Evolutionary conservation across 768 basidiomycete genomes (phyloP).

Genomic region (Podaxis mareebaensis): DNA sequence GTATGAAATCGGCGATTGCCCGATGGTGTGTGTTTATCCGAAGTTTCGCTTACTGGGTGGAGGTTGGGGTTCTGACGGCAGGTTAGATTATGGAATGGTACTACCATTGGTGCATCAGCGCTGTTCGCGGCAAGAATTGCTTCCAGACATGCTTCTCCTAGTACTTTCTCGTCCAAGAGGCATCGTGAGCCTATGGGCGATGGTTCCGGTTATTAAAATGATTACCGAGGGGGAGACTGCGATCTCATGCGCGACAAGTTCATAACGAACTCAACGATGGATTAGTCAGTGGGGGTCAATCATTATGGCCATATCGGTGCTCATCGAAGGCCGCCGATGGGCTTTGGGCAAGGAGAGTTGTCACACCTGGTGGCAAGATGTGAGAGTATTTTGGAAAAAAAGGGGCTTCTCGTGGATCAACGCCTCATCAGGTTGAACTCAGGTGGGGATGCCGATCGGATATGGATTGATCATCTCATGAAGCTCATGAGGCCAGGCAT

Average conservation of each 20-base stretch:
- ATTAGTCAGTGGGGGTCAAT: slow-evolving; percentile 1
- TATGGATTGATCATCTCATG: slow-evolving; percentile 8
- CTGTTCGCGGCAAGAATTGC: background rate
- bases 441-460: background rate
- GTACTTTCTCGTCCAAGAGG: background rate
- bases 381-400: background rate
- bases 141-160: background rate
- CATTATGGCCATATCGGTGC: background rate
- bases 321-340: background rate
- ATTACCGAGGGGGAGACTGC: background rate
- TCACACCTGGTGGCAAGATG: background rate
- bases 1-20: background rate
- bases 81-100: background rate
- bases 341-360: background rate
- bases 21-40: background rate
- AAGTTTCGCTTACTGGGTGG: background rate
- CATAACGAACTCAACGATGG: background rate
- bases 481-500: background rate
- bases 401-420: slow-evolving; percentile 13
- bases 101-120: background rate
- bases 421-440: background rate
- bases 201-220: background rate
- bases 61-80: background rate
- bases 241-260: background rate
- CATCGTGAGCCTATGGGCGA: slow-evolving; percentile 2